Percentiles rank a stretch among this genome's conserved stretches.
phyloP scores from a whole-genome alignment of 1,139 yeast genomes.

The Saccharomyces hybrid region DNA sequence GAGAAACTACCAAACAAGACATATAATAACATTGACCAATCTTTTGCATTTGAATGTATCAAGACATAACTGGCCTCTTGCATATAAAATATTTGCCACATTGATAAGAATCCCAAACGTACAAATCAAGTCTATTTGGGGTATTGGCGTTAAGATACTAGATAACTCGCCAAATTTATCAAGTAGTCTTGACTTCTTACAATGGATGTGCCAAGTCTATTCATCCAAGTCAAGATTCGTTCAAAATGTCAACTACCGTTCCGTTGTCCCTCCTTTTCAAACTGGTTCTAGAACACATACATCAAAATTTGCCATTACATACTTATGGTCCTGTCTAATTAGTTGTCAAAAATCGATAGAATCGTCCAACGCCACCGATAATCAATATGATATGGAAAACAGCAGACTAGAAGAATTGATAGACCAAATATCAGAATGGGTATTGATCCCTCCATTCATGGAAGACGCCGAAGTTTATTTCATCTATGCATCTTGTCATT shows the following conservation, averaged over 20 bases:
- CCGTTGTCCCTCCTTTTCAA: conserved; percentile 32
- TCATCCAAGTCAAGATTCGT: conserved; percentile 20
- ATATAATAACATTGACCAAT: conserved; percentile 27
- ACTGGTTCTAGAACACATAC: conserved; percentile 34
- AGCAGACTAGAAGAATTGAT: conserved; percentile 15
- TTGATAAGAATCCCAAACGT: conserved; percentile 42
- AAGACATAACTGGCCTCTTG: conserved; percentile 45
- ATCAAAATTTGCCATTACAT: conserved; percentile 33
- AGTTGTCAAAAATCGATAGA: conserved; percentile 9
- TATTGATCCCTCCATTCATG: conserved; percentile 29
- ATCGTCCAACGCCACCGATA: background rate
- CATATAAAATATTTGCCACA: conserved; percentile 46
- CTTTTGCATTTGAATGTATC: conserved; percentile 37
- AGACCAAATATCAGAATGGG: conserved; percentile 24
- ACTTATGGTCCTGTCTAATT: conserved; percentile 33
- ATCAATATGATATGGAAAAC: conserved; percentile 1
- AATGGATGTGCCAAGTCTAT: conserved; percentile 29
- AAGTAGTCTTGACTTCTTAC: conserved; percentile 25
- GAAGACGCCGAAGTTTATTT: conserved; percentile 31
- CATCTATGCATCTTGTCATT: conserved; percentile 24
- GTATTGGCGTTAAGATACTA: conserved; percentile 46
- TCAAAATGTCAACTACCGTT: conserved; percentile 19
- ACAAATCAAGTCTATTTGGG: conserved; percentile 53
- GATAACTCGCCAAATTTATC: conserved; percentile 10
- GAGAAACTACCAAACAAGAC: conserved; percentile 18